phyloP scores from a whole-genome alignment of 2,329 filamentous ascomycete genomes.

The Fusarium citri region DNA sequence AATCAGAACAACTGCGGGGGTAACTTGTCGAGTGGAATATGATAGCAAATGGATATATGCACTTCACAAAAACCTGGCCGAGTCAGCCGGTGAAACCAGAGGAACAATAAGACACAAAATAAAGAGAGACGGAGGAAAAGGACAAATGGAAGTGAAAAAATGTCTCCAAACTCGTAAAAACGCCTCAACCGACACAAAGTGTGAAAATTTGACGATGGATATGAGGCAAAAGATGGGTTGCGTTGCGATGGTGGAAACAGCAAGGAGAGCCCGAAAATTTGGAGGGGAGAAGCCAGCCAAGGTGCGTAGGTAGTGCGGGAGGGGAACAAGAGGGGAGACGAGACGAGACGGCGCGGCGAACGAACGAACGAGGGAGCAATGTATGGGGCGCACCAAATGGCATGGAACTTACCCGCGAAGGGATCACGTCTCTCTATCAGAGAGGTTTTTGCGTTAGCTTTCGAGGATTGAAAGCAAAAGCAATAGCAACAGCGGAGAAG shows the following conservation, averaged over 20 bases:
- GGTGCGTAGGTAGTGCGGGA: conserved; percentile 23
- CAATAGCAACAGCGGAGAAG: conserved; percentile 14
- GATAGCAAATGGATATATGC: conserved; percentile 49
- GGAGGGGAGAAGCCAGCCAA: conserved; percentile 35
- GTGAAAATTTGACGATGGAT: conserved; percentile 24
- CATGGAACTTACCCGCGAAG: conserved; percentile 53
- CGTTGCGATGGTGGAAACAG: conserved; percentile 29
- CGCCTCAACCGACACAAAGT: conserved; percentile 26
- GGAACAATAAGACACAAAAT: conserved; percentile 14
- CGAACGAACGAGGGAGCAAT: conserved; percentile 22
- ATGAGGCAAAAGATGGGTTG: conserved; percentile 31
- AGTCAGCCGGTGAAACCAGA: conserved; percentile 40
- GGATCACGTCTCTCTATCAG: conserved; percentile 52
- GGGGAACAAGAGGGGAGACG: conserved; percentile 37
- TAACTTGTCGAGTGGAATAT: conserved; percentile 43
- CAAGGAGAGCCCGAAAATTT: conserved; percentile 35
- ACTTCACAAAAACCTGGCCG: conserved; percentile 49
- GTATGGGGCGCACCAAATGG: conserved; percentile 29
- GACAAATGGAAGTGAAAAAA: conserved; percentile 14
- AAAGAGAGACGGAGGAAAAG: conserved; percentile 10
- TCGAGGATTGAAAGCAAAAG: conserved; percentile 27
- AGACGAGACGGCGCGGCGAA: conserved; percentile 23
- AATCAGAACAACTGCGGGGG: conserved; percentile 47
- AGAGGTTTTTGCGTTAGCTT: conserved; percentile 35
- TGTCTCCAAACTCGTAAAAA: conserved; percentile 29